Conservation (phyloP, 495 filamentous ascomycete genomes). For the Pyrenopolyporus hunteri region DNA sequence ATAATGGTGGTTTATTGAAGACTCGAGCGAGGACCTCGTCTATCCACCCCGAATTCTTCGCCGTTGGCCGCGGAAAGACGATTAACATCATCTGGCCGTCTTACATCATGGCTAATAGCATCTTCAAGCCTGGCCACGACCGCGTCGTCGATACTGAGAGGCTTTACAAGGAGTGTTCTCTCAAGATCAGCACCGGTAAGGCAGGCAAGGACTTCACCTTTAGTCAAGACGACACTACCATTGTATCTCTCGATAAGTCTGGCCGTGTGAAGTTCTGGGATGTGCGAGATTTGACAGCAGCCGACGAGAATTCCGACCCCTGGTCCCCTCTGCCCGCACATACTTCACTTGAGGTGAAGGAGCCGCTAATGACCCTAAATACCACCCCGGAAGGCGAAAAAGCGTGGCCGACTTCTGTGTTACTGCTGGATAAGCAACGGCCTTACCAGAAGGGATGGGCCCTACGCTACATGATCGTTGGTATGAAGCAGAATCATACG, state of each 20-base stretch:
- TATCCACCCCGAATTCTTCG: slow-evolving; percentile 89
- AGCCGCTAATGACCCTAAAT: slow-evolving; percentile 76
- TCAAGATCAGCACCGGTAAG: slow-evolving; percentile 95
- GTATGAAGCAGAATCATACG: slow-evolving; percentile 98
- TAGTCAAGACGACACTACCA: slow-evolving; percentile 91
- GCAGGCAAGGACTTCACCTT: slow-evolving; percentile 98
- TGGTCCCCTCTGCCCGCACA: slow-evolving; percentile 57
- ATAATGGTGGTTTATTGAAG: slow-evolving; percentile 89
- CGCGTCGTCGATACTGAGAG: slow-evolving; percentile 81
- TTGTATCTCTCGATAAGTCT: slow-evolving; percentile 95
- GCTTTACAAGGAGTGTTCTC: slow-evolving; percentile 80
- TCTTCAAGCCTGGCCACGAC: slow-evolving; percentile 72
- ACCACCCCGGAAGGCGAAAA: slow-evolving; percentile 82
- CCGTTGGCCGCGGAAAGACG: slow-evolving; percentile 91
- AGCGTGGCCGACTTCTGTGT: slow-evolving; percentile 92
- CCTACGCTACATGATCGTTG: slow-evolving; percentile 91
- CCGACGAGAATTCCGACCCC: slow-evolving; percentile 59
- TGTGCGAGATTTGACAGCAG: slow-evolving; percentile 73
- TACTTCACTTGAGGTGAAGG: slow-evolving; percentile 71
- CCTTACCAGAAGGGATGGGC: slow-evolving; percentile 87
- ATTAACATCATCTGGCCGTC: slow-evolving; percentile 90
- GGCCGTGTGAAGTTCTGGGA: slow-evolving; percentile 98
- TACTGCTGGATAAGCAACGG: slow-evolving; percentile 92
- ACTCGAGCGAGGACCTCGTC: slow-evolving; percentile 89
- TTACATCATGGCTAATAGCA: slow-evolving; percentile 71